Percentiles rank a stretch among this genome's conserved stretches.
Evolutionary conservation across 768 basidiomycete species (phyloP).

Genomic region (Lanmaoa rubissima): DNA sequence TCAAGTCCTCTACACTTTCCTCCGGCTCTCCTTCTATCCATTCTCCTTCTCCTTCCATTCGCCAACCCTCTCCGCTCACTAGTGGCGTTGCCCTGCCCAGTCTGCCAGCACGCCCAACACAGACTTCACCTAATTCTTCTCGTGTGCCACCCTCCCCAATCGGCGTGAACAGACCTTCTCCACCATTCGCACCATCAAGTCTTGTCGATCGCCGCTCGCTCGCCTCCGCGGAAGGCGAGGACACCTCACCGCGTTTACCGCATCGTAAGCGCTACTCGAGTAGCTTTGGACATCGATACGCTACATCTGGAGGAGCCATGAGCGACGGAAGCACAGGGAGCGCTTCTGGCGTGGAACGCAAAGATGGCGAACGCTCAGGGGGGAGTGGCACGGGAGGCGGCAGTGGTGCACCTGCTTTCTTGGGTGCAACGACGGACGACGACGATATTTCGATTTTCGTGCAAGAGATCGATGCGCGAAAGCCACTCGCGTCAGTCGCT

Average conservation of each 20-base stretch:
- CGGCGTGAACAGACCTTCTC: constrained; percentile 35
- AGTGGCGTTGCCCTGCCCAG: constrained; percentile 30
- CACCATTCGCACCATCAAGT: constrained; percentile 43
- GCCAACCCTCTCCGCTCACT: constrained; percentile 45
- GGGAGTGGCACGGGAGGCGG: constrained; percentile 23
- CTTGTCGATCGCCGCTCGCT: constrained; percentile 42
- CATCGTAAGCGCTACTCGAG: constrained; percentile 69
- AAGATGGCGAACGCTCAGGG: constrained; percentile 20
- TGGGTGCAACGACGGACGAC: constrained; percentile 57
- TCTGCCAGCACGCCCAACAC: constrained; percentile 36
- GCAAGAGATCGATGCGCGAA: constrained; percentile 70
- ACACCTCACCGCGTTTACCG: constrained; percentile 27
- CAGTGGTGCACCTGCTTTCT: constrained; percentile 36
- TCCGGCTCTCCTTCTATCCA: constrained; percentile 48
- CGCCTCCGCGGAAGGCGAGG: constrained; percentile 36
- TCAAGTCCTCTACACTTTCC: constrained; percentile 51
- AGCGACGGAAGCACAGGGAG: constrained; percentile 35
- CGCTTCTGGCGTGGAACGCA: constrained; percentile 14
- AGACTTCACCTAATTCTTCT: constrained; percentile 42
- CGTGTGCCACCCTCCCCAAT: constrained; percentile 42
- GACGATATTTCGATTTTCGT: constrained; percentile 79
- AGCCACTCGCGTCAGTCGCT: constrained; percentile 46
- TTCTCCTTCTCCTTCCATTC: constrained; percentile 47
- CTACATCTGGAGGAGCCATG: constrained; percentile 39
- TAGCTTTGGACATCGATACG: constrained; percentile 74